A percentile compares a stretch with the other conserved stretches of the same genome.
phyloP scores from a whole-genome alignment of 441 rosid species.

The Populus trichocarpa region DNA sequence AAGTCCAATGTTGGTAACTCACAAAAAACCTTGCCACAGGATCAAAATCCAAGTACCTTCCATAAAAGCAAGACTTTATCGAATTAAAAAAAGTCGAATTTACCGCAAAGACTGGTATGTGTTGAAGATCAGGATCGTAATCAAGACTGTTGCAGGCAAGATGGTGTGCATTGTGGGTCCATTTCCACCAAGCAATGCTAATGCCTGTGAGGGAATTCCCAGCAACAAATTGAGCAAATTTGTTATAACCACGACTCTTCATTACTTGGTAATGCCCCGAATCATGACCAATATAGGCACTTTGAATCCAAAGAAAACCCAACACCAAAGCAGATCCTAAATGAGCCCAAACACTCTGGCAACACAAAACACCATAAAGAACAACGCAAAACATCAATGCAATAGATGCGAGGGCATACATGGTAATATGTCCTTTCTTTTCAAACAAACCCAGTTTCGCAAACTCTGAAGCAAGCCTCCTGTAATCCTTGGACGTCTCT shows the following conservation, averaged over 20 bases:
- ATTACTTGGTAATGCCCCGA: slow-evolving; percentile 88
- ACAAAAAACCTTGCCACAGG: slow-evolving; percentile 56
- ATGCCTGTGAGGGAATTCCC: slow-evolving; percentile 93
- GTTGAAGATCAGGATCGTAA: slow-evolving; percentile 93
- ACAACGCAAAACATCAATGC: slow-evolving; percentile 40
- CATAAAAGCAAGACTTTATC: slow-evolving; percentile 64
- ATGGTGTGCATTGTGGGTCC: slow-evolving; percentile 99
- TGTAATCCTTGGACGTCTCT: slow-evolving; percentile 68
- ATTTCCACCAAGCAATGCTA: slow-evolving; percentile 99
- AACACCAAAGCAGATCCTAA: slow-evolving; percentile 50
- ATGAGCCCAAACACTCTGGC: slow-evolving; percentile 53
- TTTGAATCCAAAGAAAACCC: slow-evolving; percentile 81
- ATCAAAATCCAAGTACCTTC: slow-evolving; percentile 59
- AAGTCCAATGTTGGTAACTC: slow-evolving; percentile 80
- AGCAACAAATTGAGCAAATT: slow-evolving; percentile 55
- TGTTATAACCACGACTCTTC: slow-evolving; percentile 49
- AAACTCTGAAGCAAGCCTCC: slow-evolving; percentile 54
- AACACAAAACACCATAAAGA: slow-evolving; percentile 67
- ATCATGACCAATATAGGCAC: slow-evolving; percentile 89
- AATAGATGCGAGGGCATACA: slow-evolving; percentile 39
- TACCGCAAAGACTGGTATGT: slow-evolving; percentile 87
- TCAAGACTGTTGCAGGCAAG: slow-evolving; percentile 87
- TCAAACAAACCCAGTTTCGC: slow-evolving; percentile 64
- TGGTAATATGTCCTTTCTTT: slow-evolving; percentile 58
- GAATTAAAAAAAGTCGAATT: slow-evolving; percentile 58